A percentile compares a stretch with the other conserved stretches of the same genome.
Conservation (phyloP, 2,329 filamentous ascomycete species). For the Hansfordia pulvinata region DNA sequence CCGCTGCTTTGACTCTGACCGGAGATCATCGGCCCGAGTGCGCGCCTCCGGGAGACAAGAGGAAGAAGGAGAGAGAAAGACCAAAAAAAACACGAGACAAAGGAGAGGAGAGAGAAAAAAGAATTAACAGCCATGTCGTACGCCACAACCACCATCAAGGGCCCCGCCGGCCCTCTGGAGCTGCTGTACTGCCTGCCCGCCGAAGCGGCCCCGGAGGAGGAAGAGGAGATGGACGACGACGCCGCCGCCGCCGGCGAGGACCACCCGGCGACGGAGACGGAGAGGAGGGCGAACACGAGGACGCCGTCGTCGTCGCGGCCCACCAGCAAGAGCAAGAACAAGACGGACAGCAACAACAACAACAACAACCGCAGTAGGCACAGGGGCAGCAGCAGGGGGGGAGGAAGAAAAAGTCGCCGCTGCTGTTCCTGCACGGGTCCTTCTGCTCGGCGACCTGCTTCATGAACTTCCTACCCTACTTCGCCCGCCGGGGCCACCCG, state of each 20-base stretch:
- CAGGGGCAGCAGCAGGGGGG: too few species aligned
- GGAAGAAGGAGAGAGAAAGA: too few species aligned
- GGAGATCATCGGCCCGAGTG: too few species aligned
- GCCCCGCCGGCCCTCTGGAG: conserved; percentile 2
- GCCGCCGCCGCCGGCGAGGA: neutral
- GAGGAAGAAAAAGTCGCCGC: conserved; percentile 2
- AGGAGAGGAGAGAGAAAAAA: too few species aligned
- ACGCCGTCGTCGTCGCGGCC: neutral
- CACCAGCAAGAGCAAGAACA: too few species aligned
- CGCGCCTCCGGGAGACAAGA: too few species aligned
- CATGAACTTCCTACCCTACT: conserved; percentile 4
- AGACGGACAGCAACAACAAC: neutral
- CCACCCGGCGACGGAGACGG: too few species aligned
- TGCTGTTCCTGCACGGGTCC: conserved; percentile 5
- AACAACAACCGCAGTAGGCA: neutral
- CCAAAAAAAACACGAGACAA: too few species aligned
- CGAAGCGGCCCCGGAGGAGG: neutral
- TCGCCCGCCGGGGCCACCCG: conserved; percentile 4
- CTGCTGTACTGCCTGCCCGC: conserved; percentile 3
- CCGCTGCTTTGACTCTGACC: too few species aligned
- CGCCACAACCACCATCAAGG: conserved; percentile 1
- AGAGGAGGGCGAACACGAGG: too few species aligned
- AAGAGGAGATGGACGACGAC: neutral
- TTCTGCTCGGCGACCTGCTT: conserved; percentile 4
- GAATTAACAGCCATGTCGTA: too few species aligned